phyloP scores from a whole-genome alignment of 2,329 filamentous ascomycete species.

The Colletotrichum tamarilloi region DNA sequence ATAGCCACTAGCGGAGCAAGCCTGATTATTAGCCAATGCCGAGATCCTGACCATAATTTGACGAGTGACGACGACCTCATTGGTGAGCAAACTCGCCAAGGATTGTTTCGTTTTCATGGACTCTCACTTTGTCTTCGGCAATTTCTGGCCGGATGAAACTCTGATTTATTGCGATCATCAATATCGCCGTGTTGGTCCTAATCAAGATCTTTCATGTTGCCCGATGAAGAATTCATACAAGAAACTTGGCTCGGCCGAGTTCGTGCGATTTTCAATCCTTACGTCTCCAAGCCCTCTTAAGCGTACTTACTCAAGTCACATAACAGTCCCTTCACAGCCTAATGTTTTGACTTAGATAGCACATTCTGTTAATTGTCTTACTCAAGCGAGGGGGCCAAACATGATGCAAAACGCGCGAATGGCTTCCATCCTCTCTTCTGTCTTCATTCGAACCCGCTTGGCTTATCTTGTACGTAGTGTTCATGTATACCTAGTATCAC shows the following conservation, averaged over 20 bases:
- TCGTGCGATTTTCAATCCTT: too few species aligned
- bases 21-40: background rate
- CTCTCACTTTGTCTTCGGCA: background rate
- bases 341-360: too few species aligned
- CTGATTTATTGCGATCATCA: background rate
- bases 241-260: too few species aligned
- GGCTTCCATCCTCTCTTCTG: too few species aligned
- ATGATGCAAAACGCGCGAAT: too few species aligned
- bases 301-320: too few species aligned
- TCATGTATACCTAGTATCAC: background rate
- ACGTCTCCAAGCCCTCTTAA: too few species aligned
- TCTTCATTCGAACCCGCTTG: too few species aligned
- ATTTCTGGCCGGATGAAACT: background rate
- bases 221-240: background rate
- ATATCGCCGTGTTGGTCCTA: background rate
- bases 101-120: background rate
- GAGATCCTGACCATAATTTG: background rate
- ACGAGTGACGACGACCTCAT: background rate
- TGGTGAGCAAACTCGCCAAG: background rate
- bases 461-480: too few species aligned
- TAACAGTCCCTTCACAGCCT: too few species aligned
- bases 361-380: too few species aligned
- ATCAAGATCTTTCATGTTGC: background rate
- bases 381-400: too few species aligned
- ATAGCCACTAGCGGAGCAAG: background rate